Evolutionary conservation across 2,329 filamentous ascomycete species (phyloP).

Genomic region (Pseudogymnoascus sp.): DNA sequence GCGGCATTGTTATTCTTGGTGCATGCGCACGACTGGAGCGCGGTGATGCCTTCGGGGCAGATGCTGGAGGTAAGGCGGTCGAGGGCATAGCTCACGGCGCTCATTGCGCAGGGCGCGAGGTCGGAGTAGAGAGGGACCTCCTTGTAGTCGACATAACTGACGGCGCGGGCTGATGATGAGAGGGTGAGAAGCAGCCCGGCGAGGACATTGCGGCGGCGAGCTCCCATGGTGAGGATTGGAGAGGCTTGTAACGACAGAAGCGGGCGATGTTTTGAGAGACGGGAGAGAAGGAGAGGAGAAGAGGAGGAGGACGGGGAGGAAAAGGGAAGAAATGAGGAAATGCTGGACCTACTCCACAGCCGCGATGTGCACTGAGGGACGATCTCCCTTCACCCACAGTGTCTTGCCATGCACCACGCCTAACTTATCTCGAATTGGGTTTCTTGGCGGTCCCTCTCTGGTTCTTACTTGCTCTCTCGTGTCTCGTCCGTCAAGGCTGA

Average conservation of each 20-base stretch:
- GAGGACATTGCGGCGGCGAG: not conserved
- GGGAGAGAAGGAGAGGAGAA: not conserved
- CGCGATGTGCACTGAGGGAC: not conserved
- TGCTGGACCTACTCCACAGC: not conserved
- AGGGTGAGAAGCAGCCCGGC: not conserved
- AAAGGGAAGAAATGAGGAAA: not conserved
- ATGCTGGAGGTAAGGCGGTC: conserved; percentile 33
- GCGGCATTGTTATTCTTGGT: conserved; percentile 23
- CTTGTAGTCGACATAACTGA: not conserved
- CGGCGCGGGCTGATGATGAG: not conserved
- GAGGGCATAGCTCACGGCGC: conserved; percentile 38
- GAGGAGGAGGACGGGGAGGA: not conserved
- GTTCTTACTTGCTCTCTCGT: not conserved
- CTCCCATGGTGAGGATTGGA: not conserved
- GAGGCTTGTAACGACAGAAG: not conserved
- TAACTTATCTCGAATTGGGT: not conserved
- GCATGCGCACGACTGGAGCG: conserved; percentile 45
- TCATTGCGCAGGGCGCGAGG: conserved; percentile 43
- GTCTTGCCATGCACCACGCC: not conserved
- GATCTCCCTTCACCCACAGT: not conserved
- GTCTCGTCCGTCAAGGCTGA: not conserved
- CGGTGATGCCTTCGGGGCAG: conserved; percentile 36
- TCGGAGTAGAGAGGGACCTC: conserved; percentile 13
- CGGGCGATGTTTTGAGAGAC: not conserved
- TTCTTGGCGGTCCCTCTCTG: not conserved